Conservation (phyloP, 192 early-diverging fungal species). For the Coemansia brasiliensis region DNA sequence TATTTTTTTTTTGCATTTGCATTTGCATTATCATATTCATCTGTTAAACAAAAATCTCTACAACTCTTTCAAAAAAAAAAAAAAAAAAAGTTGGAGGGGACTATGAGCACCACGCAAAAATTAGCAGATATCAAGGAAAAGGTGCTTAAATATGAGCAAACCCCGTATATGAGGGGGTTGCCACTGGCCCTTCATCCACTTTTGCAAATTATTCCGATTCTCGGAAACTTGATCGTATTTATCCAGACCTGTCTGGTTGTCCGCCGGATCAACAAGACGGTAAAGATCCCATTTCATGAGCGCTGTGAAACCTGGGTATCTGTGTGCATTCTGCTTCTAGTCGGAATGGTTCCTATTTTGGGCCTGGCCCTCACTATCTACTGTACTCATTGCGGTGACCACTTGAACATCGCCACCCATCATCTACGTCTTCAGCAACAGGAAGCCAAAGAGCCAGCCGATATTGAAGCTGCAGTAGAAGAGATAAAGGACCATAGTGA, state of each 20-base stretch:
- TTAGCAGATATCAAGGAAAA: slow-evolving; percentile 9
- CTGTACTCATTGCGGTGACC: slow-evolving; percentile 38
- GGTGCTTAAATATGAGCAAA: slow-evolving; percentile 23
- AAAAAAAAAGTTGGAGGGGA: background rate
- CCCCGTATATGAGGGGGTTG: slow-evolving; percentile 11
- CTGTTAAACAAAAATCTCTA: background rate
- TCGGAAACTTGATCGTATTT: slow-evolving; percentile 45
- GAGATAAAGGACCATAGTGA: background rate
- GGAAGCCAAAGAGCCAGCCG: background rate
- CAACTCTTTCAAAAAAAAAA: no score
- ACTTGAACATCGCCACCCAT: slow-evolving; percentile 22
- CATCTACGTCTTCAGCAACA: slow-evolving; percentile 4
- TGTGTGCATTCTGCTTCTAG: slow-evolving; percentile 22
- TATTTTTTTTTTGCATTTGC: slow-evolving; percentile 6
- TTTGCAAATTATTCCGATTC: slow-evolving; percentile 33
- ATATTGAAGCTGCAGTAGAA: background rate
- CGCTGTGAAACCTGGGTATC: slow-evolving; percentile 31
- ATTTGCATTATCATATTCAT: slow-evolving; percentile 12
- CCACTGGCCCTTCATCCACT: slow-evolving; percentile 29
- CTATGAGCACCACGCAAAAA: slow-evolving; percentile 3
- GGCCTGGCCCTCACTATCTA: slow-evolving; percentile 30
- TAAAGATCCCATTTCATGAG: slow-evolving; percentile 22
- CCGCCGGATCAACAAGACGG: slow-evolving; percentile 14
- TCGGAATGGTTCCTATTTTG: slow-evolving; percentile 45
- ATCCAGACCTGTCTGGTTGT: slow-evolving; percentile 27